A percentile compares a stretch with the other conserved stretches of the same genome.
Evolutionary conservation across 140 eudicot genomes (phyloP).

Genomic region (Bidens hawaiensis): DNA sequence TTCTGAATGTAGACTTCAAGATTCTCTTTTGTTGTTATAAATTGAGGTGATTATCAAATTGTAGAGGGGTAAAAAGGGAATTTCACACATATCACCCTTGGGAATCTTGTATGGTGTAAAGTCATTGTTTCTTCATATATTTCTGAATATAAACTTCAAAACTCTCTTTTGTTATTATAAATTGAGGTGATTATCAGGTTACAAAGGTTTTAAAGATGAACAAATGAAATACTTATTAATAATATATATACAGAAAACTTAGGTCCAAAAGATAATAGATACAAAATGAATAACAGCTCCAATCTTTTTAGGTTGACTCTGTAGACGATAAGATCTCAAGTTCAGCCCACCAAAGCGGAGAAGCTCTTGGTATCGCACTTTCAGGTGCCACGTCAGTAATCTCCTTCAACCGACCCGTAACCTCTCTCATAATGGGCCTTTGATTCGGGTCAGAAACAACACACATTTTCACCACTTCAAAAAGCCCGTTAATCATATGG

Average conservation of each 20-base stretch:
- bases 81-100: background rate
- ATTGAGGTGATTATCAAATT: slow-evolving; percentile 1
- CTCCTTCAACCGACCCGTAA: slow-evolving; percentile 45
- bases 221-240: slow-evolving; percentile 19
- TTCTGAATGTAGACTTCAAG: background rate
- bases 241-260: slow-evolving; percentile 26
- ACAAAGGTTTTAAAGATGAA: slow-evolving; percentile 10
- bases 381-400: slow-evolving; percentile 61
- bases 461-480: slow-evolving; percentile 54
- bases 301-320: slow-evolving; percentile 34
- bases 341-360: slow-evolving; percentile 99
- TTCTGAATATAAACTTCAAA: slow-evolving; percentile 8
- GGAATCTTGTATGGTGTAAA: slow-evolving; percentile 22
- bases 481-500: slow-evolving; percentile 32
- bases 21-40: slow-evolving; percentile 6
- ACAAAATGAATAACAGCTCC: slow-evolving; percentile 3
- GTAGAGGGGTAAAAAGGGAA: slow-evolving; percentile 10
- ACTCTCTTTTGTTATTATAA: slow-evolving; percentile 10
- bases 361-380: slow-evolving; percentile 56
- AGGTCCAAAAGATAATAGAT: slow-evolving; percentile 9
- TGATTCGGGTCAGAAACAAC: slow-evolving; percentile 36
- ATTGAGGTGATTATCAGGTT: slow-evolving; percentile 1
- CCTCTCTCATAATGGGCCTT: slow-evolving; percentile 54
- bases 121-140: slow-evolving; percentile 22
- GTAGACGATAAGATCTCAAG: slow-evolving; percentile 69